These are phyloP conservation scores for Blastomyces silverae DNA, from an alignment of 2,329 filamentous ascomycete genomes.

Conservation along the genomic window DNA sequence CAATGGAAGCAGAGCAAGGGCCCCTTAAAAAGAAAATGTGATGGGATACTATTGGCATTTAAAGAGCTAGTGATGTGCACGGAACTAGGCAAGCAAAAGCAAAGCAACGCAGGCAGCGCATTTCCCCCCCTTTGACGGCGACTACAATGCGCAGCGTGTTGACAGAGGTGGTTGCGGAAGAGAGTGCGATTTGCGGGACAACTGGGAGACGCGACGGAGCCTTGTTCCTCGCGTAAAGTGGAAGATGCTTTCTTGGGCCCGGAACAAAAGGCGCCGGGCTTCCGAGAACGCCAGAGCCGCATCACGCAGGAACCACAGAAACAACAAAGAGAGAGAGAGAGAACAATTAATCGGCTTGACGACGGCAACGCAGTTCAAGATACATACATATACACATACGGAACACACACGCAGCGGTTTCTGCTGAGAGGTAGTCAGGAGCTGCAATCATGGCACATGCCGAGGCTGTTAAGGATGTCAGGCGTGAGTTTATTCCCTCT, in stretches of 20 bases:
- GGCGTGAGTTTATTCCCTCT: slow-evolving; percentile 20
- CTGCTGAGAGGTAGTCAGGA: background rate
- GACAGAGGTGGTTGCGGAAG: background rate
- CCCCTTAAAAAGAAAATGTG: background rate
- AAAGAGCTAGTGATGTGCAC: background rate
- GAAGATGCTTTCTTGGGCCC: slow-evolving; percentile 10
- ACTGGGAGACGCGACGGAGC: slow-evolving; percentile 29
- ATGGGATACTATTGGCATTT: background rate
- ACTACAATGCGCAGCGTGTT: background rate
- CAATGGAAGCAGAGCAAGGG: background rate
- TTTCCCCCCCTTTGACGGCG: background rate
- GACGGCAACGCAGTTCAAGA: too few relatives aligned
- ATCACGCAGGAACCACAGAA: slow-evolving; percentile 6
- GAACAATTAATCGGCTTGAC: background rate
- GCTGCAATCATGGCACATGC: slow-evolving; percentile 14
- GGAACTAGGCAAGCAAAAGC: background rate
- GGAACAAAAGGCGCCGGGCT: slow-evolving; percentile 4
- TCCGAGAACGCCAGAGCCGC: slow-evolving; percentile 20
- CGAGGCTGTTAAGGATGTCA: slow-evolving; percentile 13
- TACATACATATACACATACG: background rate
- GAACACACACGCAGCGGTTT: background rate
- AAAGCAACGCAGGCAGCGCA: background rate
- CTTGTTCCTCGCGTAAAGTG: slow-evolving; percentile 36
- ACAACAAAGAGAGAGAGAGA: background rate
- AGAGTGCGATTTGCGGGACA: background rate